phyloP scores from a whole-genome alignment of 2,329 filamentous ascomycete genomes.

The Nigrospora osmanthi region DNA sequence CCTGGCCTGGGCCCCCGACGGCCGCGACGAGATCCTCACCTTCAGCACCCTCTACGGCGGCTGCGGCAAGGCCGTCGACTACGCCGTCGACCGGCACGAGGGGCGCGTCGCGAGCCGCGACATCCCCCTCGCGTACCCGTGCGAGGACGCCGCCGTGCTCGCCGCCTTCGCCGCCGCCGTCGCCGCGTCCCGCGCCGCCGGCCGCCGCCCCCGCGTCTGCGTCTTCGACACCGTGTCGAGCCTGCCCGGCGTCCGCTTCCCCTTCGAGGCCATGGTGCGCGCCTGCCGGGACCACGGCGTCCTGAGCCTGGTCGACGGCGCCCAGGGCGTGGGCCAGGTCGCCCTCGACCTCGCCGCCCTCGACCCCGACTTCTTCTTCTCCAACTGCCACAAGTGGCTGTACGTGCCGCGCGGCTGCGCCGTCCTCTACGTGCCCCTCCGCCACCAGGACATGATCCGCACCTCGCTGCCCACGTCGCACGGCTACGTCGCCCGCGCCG shows the following conservation, averaged over 20 bases:
- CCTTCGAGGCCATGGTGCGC: constrained; percentile 60
- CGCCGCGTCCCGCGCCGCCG: constrained; percentile 37
- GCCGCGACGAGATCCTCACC: constrained; percentile 70
- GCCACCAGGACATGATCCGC: constrained; percentile 69
- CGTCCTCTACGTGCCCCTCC: constrained; percentile 67
- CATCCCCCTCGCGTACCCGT: constrained; percentile 60
- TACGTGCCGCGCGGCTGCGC: constrained; percentile 73
- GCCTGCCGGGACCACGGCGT: constrained; percentile 61
- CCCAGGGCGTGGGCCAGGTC: constrained; percentile 78
- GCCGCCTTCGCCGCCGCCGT: constrained; percentile 53
- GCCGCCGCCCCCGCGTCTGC: constrained; percentile 58
- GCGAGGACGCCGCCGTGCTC: constrained; percentile 61
- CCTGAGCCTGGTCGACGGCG: constrained; percentile 72
- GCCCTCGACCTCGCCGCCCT: constrained; percentile 57
- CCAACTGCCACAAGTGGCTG: constrained; percentile 90
- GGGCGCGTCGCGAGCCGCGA: constrained; percentile 35
- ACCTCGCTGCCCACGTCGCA: constrained; percentile 74
- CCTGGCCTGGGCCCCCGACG: constrained; percentile 57
- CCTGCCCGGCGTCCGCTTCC: constrained; percentile 70
- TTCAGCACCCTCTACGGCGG: constrained; percentile 75
- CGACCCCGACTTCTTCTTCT: constrained; percentile 79
- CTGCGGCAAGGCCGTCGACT: constrained; percentile 67
- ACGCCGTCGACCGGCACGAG: constrained; percentile 55
- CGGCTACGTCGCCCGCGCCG: constrained; percentile 52
- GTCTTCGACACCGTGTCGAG: constrained; percentile 77